Percentiles rank a stretch among this genome's conserved stretches.
Conservation (phyloP, 1,139 yeast genomes). For the Diutina scorzettiae region DNA sequence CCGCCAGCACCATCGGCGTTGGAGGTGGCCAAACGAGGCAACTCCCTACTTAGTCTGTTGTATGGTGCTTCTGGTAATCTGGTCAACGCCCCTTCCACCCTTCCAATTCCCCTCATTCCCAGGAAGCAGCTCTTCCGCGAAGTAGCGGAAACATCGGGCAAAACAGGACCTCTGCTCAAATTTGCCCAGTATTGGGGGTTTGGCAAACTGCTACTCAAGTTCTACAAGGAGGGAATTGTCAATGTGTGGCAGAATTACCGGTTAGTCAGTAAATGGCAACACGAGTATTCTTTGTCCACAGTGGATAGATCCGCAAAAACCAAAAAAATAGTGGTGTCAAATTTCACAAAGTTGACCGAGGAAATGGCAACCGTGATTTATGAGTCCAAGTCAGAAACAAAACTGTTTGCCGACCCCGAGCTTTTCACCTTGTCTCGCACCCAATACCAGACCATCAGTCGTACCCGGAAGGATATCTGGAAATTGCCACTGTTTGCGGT, state of each 20-base stretch:
- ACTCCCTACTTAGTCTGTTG: neutral
- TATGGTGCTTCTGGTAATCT: neutral
- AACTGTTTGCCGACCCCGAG: constrained; percentile 10
- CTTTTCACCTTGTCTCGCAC: constrained; percentile 35
- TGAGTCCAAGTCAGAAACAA: constrained; percentile 18
- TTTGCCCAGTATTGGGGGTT: constrained; percentile 25
- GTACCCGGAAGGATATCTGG: constrained; percentile 44
- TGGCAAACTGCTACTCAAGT: constrained; percentile 28
- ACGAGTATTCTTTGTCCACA: constrained; percentile 14
- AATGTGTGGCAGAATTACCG: constrained; percentile 37
- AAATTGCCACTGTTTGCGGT: constrained; percentile 57
- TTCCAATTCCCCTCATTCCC: neutral
- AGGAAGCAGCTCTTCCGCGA: neutral
- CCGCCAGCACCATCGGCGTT: neutral
- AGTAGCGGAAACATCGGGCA: neutral
- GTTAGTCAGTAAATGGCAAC: constrained; percentile 15
- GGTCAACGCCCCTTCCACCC: neutral
- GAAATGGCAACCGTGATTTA: constrained; percentile 27
- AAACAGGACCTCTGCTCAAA: constrained; percentile 14
- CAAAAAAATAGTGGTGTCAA: constrained; percentile 11
- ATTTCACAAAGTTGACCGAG: constrained; percentile 17
- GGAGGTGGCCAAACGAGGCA: neutral
- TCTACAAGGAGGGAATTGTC: constrained; percentile 40
- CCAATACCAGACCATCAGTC: constrained; percentile 41
- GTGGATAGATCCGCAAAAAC: constrained; percentile 18